Base-by-base conservation (phyloP, 371 early-diverging fungal species). In the Haplosporangium sp. region DNA sequence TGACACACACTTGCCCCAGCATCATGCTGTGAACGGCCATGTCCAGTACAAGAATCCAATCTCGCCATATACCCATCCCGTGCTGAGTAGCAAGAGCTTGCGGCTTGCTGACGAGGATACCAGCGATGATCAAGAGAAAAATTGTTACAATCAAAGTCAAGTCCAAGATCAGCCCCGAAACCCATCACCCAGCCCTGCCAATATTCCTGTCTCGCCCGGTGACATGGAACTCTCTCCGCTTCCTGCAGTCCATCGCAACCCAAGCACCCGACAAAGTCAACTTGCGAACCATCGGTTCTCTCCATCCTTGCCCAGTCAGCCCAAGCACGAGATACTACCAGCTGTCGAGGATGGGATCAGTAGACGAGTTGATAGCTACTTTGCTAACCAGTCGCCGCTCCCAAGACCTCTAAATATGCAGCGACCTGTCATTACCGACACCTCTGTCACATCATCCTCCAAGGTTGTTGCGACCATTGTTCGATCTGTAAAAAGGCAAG, bases 331-430 rank as follows among this genome's bases (percentile, higher is more conserved):
- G 18, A 50, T 18, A 0, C 12, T 50, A 18, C 50, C 50, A 8
- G 50, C 50, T 18, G 50, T 50, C 10, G 50, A 50, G 20, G 50
- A 50, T 18, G 50, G 50, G 20, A 50, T 50, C 20, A 18, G 18
- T 18, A 50, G 50, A n/a, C 9, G 16, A 41, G 62, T 42, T 8
- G 53, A 51, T 1, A 18, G 59, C 37, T 53, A 51, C 45, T 50
- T 11, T 18, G 43, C 20, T 41, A 29, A 41, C n/a, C 52, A 50
- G 12, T 70, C 64, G 13, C 59, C 54, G 13, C 55, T 70, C 2
- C 71, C 71, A 47, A 53, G 71, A 2, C 71, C 71, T 2, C 42
- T 70, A 43, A 38, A 59, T 10, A 20, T 53, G 13, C 53, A 43
- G 14, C 58, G 71, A 8, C 64, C 71, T 16, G 43, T 64, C 37